Percentiles rank a stretch among this genome's conserved stretches.
phyloP scores from a whole-genome alignment of 306 rosid species.

The Gleditsia sinensis region DNA sequence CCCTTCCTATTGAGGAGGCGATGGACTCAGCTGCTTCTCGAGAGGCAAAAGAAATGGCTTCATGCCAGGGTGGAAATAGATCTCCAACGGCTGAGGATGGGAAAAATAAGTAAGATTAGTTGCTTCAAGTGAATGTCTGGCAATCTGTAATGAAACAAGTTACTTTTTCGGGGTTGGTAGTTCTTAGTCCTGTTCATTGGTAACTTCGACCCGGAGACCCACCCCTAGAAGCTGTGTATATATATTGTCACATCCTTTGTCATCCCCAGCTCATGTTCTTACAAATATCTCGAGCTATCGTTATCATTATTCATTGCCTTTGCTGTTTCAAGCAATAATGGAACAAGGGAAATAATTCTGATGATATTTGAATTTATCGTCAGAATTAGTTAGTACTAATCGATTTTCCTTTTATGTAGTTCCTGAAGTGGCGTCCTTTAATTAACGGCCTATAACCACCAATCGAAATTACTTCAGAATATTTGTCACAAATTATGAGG shows the following conservation, averaged over 20 bases:
- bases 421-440: no score
- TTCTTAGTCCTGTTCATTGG: conserved; percentile 3
- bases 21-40: conserved; percentile 31
- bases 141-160: conserved; percentile 36
- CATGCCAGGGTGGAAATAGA: conserved; percentile 60
- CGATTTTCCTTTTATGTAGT: neutral
- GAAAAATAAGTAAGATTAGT: conserved; percentile 53
- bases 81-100: conserved; percentile 50
- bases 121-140: conserved; percentile 41
- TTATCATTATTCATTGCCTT: conserved; percentile 4
- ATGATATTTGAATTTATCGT: neutral
- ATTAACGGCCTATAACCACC: no score
- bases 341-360: conserved; percentile 3
- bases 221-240: conserved; percentile 33
- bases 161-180: conserved; percentile 19
- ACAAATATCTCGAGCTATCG: neutral
- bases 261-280: neutral
- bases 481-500: no score
- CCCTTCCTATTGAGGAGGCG: conserved; percentile 87
- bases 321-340: conserved; percentile 17
- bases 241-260: conserved; percentile 23
- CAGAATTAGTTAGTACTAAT: neutral
- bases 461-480: no score
- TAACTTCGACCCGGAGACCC: conserved; percentile 24
- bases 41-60: conserved; percentile 63